A percentile compares a stretch with the other conserved stretches of the same genome.
phyloP scores from a whole-genome alignment of 75 land plant species.

The Gnetum montanum region DNA sequence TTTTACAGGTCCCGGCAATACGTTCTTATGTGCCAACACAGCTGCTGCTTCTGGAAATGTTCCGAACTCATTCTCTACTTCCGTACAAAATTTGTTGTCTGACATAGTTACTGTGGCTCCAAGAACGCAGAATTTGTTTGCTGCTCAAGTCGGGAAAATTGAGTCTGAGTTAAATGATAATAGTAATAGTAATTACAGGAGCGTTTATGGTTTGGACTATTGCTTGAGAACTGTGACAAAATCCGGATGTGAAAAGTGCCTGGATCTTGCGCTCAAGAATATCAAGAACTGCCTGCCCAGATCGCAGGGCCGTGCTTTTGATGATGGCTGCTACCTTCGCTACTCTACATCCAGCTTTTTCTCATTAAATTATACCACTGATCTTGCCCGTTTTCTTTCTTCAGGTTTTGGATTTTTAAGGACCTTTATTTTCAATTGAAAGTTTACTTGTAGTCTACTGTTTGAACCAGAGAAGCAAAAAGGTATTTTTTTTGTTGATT shows the following conservation, averaged over 20 bases:
- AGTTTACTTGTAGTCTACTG: background rate
- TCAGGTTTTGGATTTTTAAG: background rate
- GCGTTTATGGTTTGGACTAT: conserved; percentile 18
- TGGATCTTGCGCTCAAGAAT: conserved; percentile 13
- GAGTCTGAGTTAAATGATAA: too few species aligned
- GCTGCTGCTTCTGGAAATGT: background rate
- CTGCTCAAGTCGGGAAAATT: conserved; percentile 8
- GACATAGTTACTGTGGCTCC: conserved; percentile 19
- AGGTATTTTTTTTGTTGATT: background rate
- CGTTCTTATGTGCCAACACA: conserved; percentile 3
- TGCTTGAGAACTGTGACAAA: conserved; percentile 8
- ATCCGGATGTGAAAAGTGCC: conserved; percentile 16
- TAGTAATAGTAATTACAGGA: too few species aligned
- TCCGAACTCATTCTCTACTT: background rate
- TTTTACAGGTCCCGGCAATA: conserved; percentile 9
- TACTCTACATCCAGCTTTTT: conserved; percentile 19
- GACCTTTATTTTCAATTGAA: background rate
- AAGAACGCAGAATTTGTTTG: conserved; percentile 2
- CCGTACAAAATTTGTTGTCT: background rate
- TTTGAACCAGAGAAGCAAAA: background rate
- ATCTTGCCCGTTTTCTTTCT: conserved; percentile 8
- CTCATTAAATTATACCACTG: conserved; percentile 9
- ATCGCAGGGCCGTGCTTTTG: conserved; percentile 16
- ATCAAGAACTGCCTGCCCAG: conserved; percentile 8
- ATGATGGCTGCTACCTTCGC: conserved; percentile 29